These are phyloP conservation scores for Physcomitrellopsis africana DNA, from an alignment of 225 moss, liverwort and hornwort genomes.

Conservation along the genomic window DNA sequence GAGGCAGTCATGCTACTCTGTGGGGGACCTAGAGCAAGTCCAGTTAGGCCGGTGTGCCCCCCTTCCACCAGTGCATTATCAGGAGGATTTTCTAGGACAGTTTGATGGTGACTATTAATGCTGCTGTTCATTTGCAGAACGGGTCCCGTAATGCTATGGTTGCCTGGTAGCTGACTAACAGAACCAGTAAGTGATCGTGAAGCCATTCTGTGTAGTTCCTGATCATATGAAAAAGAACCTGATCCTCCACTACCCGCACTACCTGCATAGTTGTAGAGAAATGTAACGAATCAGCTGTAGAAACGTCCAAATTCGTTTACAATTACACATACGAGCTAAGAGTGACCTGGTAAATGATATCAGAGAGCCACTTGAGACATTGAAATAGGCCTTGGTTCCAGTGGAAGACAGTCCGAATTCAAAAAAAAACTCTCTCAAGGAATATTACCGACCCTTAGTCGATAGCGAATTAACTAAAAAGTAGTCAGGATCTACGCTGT, in stretches of 20 bases:
- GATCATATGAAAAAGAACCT: not conserved
- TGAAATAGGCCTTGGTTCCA: not conserved
- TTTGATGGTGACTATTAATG: conserved; percentile 19
- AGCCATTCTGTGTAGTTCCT: conserved; percentile 14
- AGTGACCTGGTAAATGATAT: not conserved
- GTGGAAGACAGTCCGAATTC: not conserved
- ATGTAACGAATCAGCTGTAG: conserved; percentile 27
- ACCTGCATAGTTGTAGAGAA: conserved; percentile 9
- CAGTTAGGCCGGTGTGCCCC: conserved; percentile 23
- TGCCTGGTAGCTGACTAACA: conserved; percentile 21
- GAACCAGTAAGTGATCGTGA: conserved; percentile 22
- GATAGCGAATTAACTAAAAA: not conserved
- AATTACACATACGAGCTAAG: not conserved
- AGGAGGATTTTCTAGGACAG: conserved; percentile 24
- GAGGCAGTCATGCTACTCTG: conserved; percentile 7
- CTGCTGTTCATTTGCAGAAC: conserved; percentile 33
- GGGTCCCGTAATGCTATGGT: conserved; percentile 20
- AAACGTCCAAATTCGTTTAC: not conserved
- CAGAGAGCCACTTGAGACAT: too few relatives aligned
- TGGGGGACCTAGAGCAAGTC: conserved; percentile 30
- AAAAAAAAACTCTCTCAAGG: not conserved
- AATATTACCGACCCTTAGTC: not conserved
- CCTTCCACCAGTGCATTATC: conserved; percentile 2
- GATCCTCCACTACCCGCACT: conserved; percentile 27
- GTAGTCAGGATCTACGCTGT: not conserved